phyloP scores from a whole-genome alignment of 129 eudicot genomes.

The Ambrosia artemisiifolia region DNA sequence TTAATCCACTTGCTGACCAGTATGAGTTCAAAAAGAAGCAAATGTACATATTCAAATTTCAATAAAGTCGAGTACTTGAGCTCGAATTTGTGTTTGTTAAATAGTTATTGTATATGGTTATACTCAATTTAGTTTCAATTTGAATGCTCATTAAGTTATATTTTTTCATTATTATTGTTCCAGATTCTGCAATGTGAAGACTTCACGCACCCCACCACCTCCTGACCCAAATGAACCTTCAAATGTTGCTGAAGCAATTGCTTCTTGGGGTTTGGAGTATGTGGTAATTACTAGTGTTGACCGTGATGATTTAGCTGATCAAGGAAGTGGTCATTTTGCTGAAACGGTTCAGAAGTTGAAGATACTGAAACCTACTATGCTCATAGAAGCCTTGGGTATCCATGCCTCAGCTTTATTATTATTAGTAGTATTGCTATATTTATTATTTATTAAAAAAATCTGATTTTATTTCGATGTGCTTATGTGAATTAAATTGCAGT shows the following conservation, averaged over 20 bases:
- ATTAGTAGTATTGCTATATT: not conserved
- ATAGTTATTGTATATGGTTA: not conserved
- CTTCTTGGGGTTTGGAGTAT: constrained; percentile 96
- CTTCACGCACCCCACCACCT: constrained; percentile 94
- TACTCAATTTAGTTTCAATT: not conserved
- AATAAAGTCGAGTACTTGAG: not conserved
- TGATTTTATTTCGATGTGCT: not conserved
- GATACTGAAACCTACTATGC: constrained; percentile 71
- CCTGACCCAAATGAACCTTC: constrained; percentile 96
- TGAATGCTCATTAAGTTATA: not conserved
- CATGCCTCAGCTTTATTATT: not conserved
- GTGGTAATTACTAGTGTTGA: constrained; percentile 98
- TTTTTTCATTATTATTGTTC: not conserved
- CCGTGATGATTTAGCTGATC: constrained; percentile 92
- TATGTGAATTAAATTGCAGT: constrained; percentile 40
- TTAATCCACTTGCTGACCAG: not conserved
- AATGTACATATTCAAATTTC: not conserved
- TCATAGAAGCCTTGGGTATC: constrained; percentile 94
- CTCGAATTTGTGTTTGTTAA: not conserved
- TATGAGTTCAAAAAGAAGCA: not conserved
- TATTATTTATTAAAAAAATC: not conserved
- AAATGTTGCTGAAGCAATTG: constrained; percentile 97
- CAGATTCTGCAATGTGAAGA: constrained; percentile 98
- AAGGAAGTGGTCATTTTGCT: constrained; percentile 97
- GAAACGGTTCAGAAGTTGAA: constrained; percentile 92